phyloP scores from a whole-genome alignment of 2,329 filamentous ascomycete genomes.

The Phialophora chinensis region DNA sequence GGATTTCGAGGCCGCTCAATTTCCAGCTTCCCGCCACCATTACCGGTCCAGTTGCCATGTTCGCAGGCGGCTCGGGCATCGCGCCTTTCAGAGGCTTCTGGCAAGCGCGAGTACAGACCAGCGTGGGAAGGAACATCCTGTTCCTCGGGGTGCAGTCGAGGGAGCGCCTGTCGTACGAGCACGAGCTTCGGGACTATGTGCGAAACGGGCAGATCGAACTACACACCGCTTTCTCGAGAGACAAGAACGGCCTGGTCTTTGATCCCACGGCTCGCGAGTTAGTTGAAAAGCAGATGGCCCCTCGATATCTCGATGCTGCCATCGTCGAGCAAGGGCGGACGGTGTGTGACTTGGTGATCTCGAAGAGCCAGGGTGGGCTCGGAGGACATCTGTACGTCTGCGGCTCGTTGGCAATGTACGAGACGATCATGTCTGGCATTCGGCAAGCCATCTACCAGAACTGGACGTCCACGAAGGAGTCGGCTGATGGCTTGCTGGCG shows the following conservation, averaged over 20 bases:
- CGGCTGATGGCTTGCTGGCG: constrained; percentile 58
- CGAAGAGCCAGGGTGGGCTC: constrained; percentile 28
- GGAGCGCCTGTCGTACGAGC: constrained; percentile 26
- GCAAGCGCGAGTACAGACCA: constrained; percentile 26
- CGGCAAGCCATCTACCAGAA: constrained; percentile 63
- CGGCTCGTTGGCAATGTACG: constrained; percentile 57
- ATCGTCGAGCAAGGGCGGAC: constrained; percentile 31
- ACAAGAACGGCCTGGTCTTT: constrained; percentile 26
- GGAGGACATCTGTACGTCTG: constrained; percentile 54
- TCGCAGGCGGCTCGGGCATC: constrained; percentile 27
- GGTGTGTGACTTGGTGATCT: constrained; percentile 29
- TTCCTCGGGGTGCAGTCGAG: constrained; percentile 29
- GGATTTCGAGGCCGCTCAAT: constrained; percentile 23
- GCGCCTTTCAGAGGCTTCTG: constrained; percentile 30
- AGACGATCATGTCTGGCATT: constrained; percentile 63
- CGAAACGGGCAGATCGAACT: constrained; percentile 27
- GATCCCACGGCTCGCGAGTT: constrained; percentile 28
- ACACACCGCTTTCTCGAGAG: constrained; percentile 26
- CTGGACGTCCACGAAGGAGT: constrained; percentile 59
- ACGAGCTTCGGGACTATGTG: constrained; percentile 29
- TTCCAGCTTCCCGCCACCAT: constrained; percentile 26
- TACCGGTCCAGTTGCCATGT: constrained; percentile 27
- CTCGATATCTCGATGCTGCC: constrained; percentile 24
- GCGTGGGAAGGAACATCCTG: constrained; percentile 30
- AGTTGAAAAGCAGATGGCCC: constrained; percentile 26